phyloP scores from a whole-genome alignment of 2,329 filamentous ascomycete species.

The Ampelomyces quisqualis region DNA sequence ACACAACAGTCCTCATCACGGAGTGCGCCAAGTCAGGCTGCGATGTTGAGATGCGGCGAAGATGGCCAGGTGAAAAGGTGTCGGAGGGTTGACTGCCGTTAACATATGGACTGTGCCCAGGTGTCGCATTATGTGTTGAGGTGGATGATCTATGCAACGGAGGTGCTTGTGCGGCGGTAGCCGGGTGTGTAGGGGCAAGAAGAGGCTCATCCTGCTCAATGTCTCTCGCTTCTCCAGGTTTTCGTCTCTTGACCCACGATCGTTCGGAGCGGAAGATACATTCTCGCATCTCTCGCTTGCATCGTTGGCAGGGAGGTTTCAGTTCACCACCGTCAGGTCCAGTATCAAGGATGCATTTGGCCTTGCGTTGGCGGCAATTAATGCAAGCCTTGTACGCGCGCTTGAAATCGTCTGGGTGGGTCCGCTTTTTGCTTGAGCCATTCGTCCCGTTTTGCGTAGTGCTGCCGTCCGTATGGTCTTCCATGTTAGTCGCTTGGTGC shows the following conservation, averaged over 20 bases:
- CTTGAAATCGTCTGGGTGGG: slow-evolving; percentile 49
- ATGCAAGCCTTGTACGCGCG: slow-evolving; percentile 58
- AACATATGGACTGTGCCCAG: slow-evolving; percentile 29
- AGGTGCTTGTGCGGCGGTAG: slow-evolving; percentile 15
- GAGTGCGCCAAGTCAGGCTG: slow-evolving; percentile 43
- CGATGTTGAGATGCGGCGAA: slow-evolving; percentile 37
- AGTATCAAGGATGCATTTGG: slow-evolving; percentile 53
- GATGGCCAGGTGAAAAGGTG: slow-evolving; percentile 31
- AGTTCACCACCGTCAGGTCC: slow-evolving; percentile 46
- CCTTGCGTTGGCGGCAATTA: slow-evolving; percentile 55
- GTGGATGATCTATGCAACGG: slow-evolving; percentile 28
- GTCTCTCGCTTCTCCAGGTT: slow-evolving; percentile 33
- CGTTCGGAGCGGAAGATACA: slow-evolving; percentile 49
- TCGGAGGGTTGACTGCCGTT: slow-evolving; percentile 28
- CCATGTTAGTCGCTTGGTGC: slow-evolving; percentile 16
- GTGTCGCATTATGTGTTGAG: slow-evolving; percentile 27
- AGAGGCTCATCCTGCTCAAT: slow-evolving; percentile 21
- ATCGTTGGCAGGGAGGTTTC: slow-evolving; percentile 51
- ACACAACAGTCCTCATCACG: slow-evolving; percentile 53
- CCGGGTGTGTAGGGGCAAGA: slow-evolving; percentile 11
- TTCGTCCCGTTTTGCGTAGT: slow-evolving; percentile 20
- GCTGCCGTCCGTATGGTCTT: slow-evolving; percentile 17
- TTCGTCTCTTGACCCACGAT: slow-evolving; percentile 43
- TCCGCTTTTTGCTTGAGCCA: slow-evolving; percentile 34
- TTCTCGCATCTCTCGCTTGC: slow-evolving; percentile 53